A percentile compares a stretch with the other conserved stretches of the same genome.
Conservation (phyloP, 2,329 filamentous ascomycete genomes). For the Bisporella sp. region DNA sequence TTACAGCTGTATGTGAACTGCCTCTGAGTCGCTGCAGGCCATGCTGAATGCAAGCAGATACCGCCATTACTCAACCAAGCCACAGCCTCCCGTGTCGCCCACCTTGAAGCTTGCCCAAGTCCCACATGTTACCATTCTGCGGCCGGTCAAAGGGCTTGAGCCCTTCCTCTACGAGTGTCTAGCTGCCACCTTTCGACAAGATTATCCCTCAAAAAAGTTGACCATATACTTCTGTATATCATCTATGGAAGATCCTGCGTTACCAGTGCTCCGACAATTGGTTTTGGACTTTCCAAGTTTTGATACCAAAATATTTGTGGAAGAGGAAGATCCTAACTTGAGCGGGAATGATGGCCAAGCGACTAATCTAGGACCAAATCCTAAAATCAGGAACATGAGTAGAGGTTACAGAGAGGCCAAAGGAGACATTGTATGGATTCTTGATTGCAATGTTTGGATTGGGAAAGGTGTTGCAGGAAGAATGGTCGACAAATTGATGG, state of each 20-base stretch:
- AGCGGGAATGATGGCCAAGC: conserved; percentile 43
- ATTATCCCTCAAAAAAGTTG: conserved; percentile 69
- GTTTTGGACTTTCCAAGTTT: conserved; percentile 64
- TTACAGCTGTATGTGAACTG: conserved; percentile 40
- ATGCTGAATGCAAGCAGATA: conserved; percentile 34
- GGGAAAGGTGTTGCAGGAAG: conserved; percentile 69
- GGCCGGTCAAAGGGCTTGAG: conserved; percentile 89
- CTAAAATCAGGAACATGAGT: conserved; percentile 97
- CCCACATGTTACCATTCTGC: conserved; percentile 83
- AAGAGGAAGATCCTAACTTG: conserved; percentile 72
- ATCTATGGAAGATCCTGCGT: conserved; percentile 66
- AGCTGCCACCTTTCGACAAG: conserved; percentile 74
- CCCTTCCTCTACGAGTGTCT: conserved; percentile 89
- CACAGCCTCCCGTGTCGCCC: conserved; percentile 43
- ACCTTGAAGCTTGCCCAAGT: conserved; percentile 45
- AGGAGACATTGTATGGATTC: conserved; percentile 85
- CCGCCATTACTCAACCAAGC: conserved; percentile 44
- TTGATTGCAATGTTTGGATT: conserved; percentile 97
- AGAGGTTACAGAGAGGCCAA: conserved; percentile 83
- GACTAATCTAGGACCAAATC: conserved; percentile 77
- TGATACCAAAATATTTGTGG: conserved; percentile 69
- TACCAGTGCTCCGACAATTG: conserved; percentile 64
- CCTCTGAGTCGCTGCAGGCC: neutral
- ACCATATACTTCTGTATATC: conserved; percentile 80
- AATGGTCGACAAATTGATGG: conserved; percentile 84